A percentile compares a stretch with the other conserved stretches of the same genome.
These are phyloP conservation scores for Histomonas meleagridis DNA, from an alignment of 208 protist genomes.

Conservation along the genomic window DNA sequence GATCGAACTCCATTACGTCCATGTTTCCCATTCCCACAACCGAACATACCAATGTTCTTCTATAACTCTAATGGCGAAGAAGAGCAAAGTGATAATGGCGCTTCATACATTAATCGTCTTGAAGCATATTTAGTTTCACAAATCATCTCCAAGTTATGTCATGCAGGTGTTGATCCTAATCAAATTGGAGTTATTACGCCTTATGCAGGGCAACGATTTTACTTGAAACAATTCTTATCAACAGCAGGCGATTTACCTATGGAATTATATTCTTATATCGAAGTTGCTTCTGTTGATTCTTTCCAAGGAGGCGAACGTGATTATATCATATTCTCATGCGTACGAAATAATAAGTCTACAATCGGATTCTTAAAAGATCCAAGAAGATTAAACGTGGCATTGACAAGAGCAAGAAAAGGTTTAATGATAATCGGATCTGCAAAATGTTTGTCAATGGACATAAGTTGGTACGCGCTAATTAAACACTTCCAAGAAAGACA, in stretches of 20 bases:
- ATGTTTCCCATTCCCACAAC: conserved; percentile 70
- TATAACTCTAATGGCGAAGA: conserved; percentile 69
- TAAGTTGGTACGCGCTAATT: conserved; percentile 70
- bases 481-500: conserved; percentile 64
- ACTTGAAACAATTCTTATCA: conserved; percentile 67
- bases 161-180: conserved; percentile 60
- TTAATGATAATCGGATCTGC: conserved; percentile 84
- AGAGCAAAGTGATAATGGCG: conserved; percentile 72
- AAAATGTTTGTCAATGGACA: conserved; percentile 62
- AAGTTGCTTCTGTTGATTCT: conserved; percentile 75
- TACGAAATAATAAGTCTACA: conserved; percentile 71
- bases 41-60: conserved; percentile 76
- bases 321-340: conserved; percentile 89
- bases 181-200: conserved; percentile 91
- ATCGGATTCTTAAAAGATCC: conserved; percentile 89
- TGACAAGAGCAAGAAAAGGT: conserved; percentile 82
- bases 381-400: conserved; percentile 82
- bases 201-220: conserved; percentile 83
- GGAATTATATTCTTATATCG: conserved; percentile 67
- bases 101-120: conserved; percentile 81
- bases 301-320: conserved; percentile 88
- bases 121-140: conserved; percentile 71
- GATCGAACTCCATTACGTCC: conserved; percentile 51
- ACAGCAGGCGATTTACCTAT: conserved; percentile 57
- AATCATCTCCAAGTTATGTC: conserved; percentile 72